A percentile compares a stretch with the other conserved stretches of the same genome.
Evolutionary conservation across 768 basidiomycete genomes (phyloP).

Genomic region (Nevesoporus exiguus): DNA sequence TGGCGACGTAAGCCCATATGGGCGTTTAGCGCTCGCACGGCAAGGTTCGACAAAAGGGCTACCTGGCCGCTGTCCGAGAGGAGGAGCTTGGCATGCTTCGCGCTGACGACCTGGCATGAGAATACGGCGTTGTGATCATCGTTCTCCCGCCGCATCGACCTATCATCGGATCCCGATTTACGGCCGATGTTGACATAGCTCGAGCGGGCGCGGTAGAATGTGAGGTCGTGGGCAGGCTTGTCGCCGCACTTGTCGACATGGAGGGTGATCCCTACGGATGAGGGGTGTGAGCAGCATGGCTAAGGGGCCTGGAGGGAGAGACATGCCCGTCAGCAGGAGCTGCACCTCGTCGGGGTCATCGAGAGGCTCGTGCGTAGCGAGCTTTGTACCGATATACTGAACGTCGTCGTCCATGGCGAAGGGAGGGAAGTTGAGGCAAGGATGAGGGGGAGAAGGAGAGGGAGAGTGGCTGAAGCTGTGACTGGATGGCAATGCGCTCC

Average conservation of each 20-base stretch:
- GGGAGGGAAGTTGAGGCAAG: background rate
- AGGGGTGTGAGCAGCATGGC: constrained; percentile 8
- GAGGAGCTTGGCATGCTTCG: constrained; percentile 73
- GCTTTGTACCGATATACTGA: constrained; percentile 51
- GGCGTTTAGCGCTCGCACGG: constrained; percentile 14
- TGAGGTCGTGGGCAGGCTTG: constrained; percentile 43
- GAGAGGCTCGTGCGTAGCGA: constrained; percentile 29
- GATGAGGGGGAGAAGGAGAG: constrained; percentile 13
- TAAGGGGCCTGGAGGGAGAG: constrained; percentile 11
- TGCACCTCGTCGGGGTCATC: constrained; percentile 21
- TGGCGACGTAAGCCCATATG: constrained; percentile 25
- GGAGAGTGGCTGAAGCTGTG: constrained; percentile 25
- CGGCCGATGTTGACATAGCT: constrained; percentile 64
- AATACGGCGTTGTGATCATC: constrained; percentile 57
- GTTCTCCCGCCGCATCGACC: constrained; percentile 36
- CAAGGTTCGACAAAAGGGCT: constrained; percentile 21
- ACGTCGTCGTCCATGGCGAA: constrained; percentile 56
- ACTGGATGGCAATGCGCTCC: constrained; percentile 30
- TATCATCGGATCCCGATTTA: constrained; percentile 49
- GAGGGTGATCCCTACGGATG: constrained; percentile 51
- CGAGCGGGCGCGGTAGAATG: constrained; percentile 50
- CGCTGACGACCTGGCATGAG: constrained; percentile 74
- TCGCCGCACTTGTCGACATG: constrained; percentile 53
- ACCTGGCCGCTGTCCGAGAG: constrained; percentile 72
- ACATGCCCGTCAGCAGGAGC: constrained; percentile 44